phyloP scores from a whole-genome alignment of 169 alveolate species.

The Amoebophrya sp. region DNA sequence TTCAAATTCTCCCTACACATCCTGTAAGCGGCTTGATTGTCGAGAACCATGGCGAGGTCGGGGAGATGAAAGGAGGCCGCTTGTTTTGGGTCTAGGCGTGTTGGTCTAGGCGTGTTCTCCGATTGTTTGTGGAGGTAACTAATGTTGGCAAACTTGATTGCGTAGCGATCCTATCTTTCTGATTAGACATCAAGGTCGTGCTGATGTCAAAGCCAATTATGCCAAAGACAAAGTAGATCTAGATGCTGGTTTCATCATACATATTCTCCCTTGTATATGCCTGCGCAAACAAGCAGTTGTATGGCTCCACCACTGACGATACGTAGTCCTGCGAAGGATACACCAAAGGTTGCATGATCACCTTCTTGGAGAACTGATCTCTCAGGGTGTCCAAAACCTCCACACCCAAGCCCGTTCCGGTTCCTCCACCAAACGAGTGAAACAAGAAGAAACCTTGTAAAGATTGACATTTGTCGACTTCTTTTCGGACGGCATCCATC shows the following conservation, averaged over 20 bases:
- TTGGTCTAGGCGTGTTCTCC: too few species aligned
- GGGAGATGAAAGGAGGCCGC: too few species aligned
- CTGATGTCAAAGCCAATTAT: too few species aligned
- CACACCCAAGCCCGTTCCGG: constrained; percentile 75
- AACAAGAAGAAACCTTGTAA: constrained; percentile 67
- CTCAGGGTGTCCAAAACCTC: constrained; percentile 60
- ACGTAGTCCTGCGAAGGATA: constrained; percentile 66
- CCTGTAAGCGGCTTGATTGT: constrained; percentile 70
- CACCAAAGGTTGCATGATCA: constrained; percentile 63
- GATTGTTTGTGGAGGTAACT: too few species aligned
- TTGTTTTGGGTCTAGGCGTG: too few species aligned
- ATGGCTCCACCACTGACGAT: constrained; percentile 71
- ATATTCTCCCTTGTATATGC: constrained; percentile 59
- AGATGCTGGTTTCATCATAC: too few species aligned
- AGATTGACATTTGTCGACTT: constrained; percentile 67
- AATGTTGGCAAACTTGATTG: too few species aligned
- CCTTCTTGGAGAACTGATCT: constrained; percentile 64
- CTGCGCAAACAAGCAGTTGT: constrained; percentile 66
- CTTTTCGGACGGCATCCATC: constrained; percentile 65
- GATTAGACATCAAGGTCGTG: too few species aligned
- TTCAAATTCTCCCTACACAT: constrained; percentile 64
- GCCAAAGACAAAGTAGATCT: too few species aligned
- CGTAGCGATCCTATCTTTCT: too few species aligned
- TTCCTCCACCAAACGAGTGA: constrained; percentile 75
- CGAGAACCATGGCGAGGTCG: constrained; percentile 68